A percentile compares a stretch with the other conserved stretches of the same genome.
phyloP scores from a whole-genome alignment of 768 basidiomycete species.

The Myochromella boudieri region DNA sequence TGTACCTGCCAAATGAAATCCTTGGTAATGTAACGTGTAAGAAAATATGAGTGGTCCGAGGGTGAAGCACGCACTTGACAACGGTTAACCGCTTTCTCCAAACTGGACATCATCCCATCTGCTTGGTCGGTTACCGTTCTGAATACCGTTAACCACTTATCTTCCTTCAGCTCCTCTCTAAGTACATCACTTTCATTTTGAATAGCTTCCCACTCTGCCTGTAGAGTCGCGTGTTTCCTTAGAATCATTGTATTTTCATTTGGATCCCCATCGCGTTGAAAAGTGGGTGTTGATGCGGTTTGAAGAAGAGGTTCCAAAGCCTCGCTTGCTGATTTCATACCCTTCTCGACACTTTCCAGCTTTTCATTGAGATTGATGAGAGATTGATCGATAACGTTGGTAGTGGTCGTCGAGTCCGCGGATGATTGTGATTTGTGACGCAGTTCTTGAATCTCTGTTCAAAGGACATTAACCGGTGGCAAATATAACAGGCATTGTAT shows the following conservation, averaged over 20 bases:
- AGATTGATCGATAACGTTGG: conserved; percentile 76
- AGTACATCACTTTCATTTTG: conserved; percentile 79
- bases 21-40: conserved; percentile 32
- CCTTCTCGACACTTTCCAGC: conserved; percentile 68
- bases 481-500: conserved; percentile 1
- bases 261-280: conserved; percentile 32
- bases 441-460: conserved; percentile 85
- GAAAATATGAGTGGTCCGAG: background rate
- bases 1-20: conserved; percentile 88
- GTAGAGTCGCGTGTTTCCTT: conserved; percentile 72
- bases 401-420: conserved; percentile 55
- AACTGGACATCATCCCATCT: conserved; percentile 94
- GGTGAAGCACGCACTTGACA: conserved; percentile 65
- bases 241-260: conserved; percentile 52
- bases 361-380: conserved; percentile 79
- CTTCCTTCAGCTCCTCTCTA: conserved; percentile 92
- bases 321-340: conserved; percentile 68
- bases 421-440: conserved; percentile 81
- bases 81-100: conserved; percentile 90
- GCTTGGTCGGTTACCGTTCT: conserved; percentile 93
- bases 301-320: conserved; percentile 61
- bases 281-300: conserved; percentile 46
- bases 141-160: conserved; percentile 96
- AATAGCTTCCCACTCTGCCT: conserved; percentile 79
- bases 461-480: conserved; percentile 7